phyloP scores from a whole-genome alignment of 768 basidiomycete species.

The Pleurotus salmoneostramineus region DNA sequence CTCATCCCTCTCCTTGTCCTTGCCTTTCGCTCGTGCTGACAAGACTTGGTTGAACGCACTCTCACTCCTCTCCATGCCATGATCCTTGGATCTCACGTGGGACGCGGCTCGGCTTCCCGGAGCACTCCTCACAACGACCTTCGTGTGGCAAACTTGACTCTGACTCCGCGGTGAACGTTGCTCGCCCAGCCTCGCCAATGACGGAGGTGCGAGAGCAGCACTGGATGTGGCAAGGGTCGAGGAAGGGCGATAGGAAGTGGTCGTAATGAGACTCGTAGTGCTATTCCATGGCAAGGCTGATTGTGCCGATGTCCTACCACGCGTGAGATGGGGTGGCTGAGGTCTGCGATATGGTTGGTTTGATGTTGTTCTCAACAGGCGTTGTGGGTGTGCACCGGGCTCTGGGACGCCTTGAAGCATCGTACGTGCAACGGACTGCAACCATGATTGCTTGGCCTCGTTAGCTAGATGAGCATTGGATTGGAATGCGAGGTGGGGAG shows the following conservation, averaged over 20 bases:
- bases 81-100: conserved; percentile 16
- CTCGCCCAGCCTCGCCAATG: background rate
- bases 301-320: background rate
- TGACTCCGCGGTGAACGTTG: conserved; percentile 19
- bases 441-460: conserved; percentile 3
- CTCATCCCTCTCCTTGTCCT: background rate
- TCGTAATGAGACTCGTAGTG: background rate
- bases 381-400: background rate
- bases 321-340: background rate
- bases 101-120: conserved; percentile 63
- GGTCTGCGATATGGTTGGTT: conserved; percentile 1
- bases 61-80: background rate
- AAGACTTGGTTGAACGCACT: background rate
- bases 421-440: background rate
- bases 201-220: background rate
- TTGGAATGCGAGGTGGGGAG: conserved; percentile 18
- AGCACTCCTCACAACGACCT: conserved; percentile 67
- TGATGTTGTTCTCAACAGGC: background rate
- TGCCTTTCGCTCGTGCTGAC: background rate
- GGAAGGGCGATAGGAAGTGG: background rate
- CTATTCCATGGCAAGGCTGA: background rate
- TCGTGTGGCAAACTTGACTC: conserved; percentile 43
- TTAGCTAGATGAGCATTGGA: conserved; percentile 1
- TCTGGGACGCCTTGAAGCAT: conserved; percentile 2
- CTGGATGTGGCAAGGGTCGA: background rate